Base-by-base conservation (phyloP, 2,329 filamentous ascomycete genomes). In the Cladobotryum mycophilum region DNA sequence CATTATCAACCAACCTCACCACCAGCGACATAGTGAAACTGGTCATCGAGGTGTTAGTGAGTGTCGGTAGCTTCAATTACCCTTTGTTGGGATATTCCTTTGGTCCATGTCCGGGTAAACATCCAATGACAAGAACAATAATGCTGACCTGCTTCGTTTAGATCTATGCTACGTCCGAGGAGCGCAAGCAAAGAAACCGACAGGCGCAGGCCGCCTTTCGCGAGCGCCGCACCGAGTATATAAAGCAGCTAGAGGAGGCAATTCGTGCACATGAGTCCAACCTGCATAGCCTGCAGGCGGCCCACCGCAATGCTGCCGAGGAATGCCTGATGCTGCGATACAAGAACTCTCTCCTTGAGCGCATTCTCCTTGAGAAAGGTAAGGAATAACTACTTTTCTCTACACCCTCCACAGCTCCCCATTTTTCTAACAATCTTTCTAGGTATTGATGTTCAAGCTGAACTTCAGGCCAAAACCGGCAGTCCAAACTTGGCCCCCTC, bases 111-210 rank as follows among this genome's bases (percentile, higher is more conserved):
- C 14, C 15, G 38, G 17, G 38, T 17, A 38, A 38, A 41, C 38
- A n/a, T 30, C 25, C 25, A 30, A 11, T 30, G 6, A 11, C 25
- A 30, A 30, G 25, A 17, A 20, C 38, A 20, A 41, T 6, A 13
- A 41, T 5, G 38, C 38, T 41, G 38, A 40, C 37, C 17, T n/a
- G 4, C n/a, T 18, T 20, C 38, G 15, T 6, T 20, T 46, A 96
- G 92, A 96, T 96, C 57, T 99, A 99, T 78, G 93, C 93, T 49
- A 99, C 93, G 35, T 97, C 93, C 11, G 93, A 99, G 70, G 93
- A 99, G 72, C 85, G 93, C 64, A 97, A 99, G 75, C 93, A 97
- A 73, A 84, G 93, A 58, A 99, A 99, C 67, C 80, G 93, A 61
- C 93, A 97, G 74, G 93, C 93, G 44, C 93, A 99, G 72, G 93